phyloP scores from a whole-genome alignment of 495 filamentous ascomycete genomes.

The Hypoxylon intermedium region DNA sequence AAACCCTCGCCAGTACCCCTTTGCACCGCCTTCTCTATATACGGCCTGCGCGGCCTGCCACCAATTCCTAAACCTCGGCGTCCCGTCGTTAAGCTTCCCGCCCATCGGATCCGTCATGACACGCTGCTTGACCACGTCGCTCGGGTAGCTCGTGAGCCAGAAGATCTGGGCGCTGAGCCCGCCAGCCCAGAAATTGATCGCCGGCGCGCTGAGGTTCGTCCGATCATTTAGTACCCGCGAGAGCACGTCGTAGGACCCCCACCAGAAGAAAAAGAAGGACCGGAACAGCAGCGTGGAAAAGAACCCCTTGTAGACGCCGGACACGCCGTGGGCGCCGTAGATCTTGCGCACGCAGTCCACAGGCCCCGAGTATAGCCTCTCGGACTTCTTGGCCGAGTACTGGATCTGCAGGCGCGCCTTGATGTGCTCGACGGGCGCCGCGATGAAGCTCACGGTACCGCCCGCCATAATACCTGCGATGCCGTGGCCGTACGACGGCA shows the following conservation, averaged over 20 bases:
- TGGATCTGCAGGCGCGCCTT: slow-evolving; percentile 95
- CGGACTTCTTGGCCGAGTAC: slow-evolving; percentile 75
- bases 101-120: slow-evolving; percentile 94
- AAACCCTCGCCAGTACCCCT: slow-evolving; percentile 93
- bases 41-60: slow-evolving; percentile 79
- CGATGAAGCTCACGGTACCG: slow-evolving; percentile 87
- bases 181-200: slow-evolving; percentile 96
- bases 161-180: slow-evolving; percentile 91
- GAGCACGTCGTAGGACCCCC: slow-evolving; percentile 88
- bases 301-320: slow-evolving; percentile 84
- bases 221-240: slow-evolving; percentile 68
- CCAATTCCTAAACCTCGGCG: slow-evolving; percentile 76
- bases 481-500: slow-evolving; percentile 82
- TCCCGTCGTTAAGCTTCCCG: slow-evolving; percentile 69
- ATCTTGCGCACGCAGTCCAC: slow-evolving; percentile 82
- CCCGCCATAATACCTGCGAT: slow-evolving; percentile 88
- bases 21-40: slow-evolving; percentile 73
- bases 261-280: slow-evolving; percentile 97
- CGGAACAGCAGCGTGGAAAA: slow-evolving; percentile 86
- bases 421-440: slow-evolving; percentile 92
- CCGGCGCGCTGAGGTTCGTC: slow-evolving; percentile 76
- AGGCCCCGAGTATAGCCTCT: slow-evolving; percentile 82
- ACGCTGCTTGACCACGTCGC: slow-evolving; percentile 96
- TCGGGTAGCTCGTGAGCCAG: slow-evolving; percentile 90
- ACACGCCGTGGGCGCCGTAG: slow-evolving; percentile 69